Evolutionary conservation across 2,329 filamentous ascomycete genomes (phyloP).

Genomic region (Aspergillus caelatus): DNA sequence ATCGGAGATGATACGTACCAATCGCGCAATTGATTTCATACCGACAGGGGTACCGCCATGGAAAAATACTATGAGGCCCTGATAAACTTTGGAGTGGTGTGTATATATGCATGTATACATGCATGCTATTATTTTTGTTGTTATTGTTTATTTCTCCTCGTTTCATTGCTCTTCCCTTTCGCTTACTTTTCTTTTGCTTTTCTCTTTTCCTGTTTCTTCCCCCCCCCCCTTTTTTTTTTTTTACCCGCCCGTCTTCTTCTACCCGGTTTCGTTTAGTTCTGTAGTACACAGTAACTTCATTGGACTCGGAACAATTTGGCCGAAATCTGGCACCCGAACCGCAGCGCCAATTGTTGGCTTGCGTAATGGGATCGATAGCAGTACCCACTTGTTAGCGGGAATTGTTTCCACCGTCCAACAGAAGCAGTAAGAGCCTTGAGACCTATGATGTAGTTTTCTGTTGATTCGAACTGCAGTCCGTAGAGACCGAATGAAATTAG

Average conservation of each 20-base stretch:
- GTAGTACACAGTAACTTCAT: not conserved
- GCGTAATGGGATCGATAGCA: slow-evolving; percentile 3
- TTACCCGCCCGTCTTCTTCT: not conserved
- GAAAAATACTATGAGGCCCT: not conserved
- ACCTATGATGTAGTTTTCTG: not conserved
- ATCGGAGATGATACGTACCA: slow-evolving; percentile 1
- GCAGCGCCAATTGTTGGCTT: slow-evolving; percentile 4
- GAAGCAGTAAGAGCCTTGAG: slow-evolving; percentile 1
- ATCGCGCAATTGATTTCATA: not conserved
- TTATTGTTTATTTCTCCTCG: not conserved
- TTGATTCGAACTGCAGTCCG: not conserved
- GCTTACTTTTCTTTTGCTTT: not conserved
- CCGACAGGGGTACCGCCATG: not conserved
- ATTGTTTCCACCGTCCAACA: slow-evolving; percentile 1
- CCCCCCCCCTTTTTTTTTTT: not conserved
- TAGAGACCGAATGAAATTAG: slow-evolving; percentile 14
- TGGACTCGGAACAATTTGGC: slow-evolving; percentile 4
- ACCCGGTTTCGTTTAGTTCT: not conserved
- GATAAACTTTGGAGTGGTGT: not conserved
- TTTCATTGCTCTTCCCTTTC: not conserved
- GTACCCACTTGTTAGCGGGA: slow-evolving; percentile 1
- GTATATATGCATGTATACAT: not conserved
- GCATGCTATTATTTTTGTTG: not conserved
- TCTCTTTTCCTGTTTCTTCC: not conserved
- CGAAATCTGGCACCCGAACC: slow-evolving; percentile 6